Percentiles rank a stretch among this genome's conserved stretches.
These are phyloP conservation scores for Alternaria sp. DNA, from an alignment of 2,329 filamentous ascomycete species.

Conservation along the genomic window DNA sequence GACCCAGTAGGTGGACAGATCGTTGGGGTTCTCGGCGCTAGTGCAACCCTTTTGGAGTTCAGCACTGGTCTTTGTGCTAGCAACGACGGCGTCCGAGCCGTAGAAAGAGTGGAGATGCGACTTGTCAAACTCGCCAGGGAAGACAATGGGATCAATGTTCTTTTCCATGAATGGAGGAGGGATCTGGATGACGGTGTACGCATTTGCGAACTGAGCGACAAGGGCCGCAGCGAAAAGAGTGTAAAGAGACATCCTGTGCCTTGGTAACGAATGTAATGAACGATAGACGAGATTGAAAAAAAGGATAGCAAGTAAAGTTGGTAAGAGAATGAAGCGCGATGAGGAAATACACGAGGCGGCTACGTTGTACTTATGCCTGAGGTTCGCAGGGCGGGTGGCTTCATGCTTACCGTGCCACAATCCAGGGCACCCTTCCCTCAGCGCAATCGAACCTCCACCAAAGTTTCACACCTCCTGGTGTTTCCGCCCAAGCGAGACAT, in stretches of 20 bases:
- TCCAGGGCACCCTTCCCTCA: slow-evolving; percentile 3
- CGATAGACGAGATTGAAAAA: slow-evolving; percentile 12
- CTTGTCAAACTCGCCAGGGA: slow-evolving; percentile 51
- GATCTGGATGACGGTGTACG: slow-evolving; percentile 50
- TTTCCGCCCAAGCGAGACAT: slow-evolving; percentile 16
- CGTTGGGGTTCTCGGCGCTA: slow-evolving; percentile 58
- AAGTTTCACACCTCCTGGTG: slow-evolving; percentile 15
- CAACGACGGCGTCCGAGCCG: slow-evolving; percentile 55
- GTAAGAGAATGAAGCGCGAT: slow-evolving; percentile 15
- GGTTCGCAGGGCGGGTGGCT: background rate
- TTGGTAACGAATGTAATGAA: slow-evolving; percentile 25
- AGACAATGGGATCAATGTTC: slow-evolving; percentile 58
- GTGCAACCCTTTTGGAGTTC: slow-evolving; percentile 57
- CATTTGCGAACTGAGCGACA: slow-evolving; percentile 38
- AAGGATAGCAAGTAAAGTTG: background rate
- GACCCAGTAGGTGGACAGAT: slow-evolving; percentile 59
- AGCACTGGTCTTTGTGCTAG: slow-evolving; percentile 49
- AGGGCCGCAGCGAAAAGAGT: slow-evolving; percentile 35
- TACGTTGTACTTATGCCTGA: slow-evolving; percentile 10
- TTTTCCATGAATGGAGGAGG: slow-evolving; percentile 53
- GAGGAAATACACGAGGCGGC: background rate
- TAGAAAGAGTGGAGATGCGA: slow-evolving; percentile 59
- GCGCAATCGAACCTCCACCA: background rate
- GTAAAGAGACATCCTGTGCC: slow-evolving; percentile 46
- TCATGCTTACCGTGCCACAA: slow-evolving; percentile 7